A percentile compares a stretch with the other conserved stretches of the same genome.
Conservation (phyloP, 78 protist species). For the Dictyostelium intermedium region DNA sequence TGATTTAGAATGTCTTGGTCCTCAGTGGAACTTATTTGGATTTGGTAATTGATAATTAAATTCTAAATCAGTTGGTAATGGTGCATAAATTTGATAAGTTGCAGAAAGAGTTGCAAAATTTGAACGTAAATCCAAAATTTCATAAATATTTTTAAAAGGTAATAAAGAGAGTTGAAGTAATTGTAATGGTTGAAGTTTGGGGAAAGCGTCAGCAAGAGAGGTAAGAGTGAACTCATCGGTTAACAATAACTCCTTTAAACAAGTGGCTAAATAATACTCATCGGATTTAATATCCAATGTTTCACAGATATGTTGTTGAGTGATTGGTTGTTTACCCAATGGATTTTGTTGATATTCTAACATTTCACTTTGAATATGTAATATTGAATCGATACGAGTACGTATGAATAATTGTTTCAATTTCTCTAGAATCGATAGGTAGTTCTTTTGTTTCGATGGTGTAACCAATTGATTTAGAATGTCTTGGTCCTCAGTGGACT, state of each 20-base stretch:
- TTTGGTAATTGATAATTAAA: conserved; percentile 31
- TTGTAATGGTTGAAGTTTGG: conserved; percentile 50
- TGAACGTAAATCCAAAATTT: conserved; percentile 34
- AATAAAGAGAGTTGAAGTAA: conserved; percentile 33
- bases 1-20: not conserved
- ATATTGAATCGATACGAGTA: conserved; percentile 22
- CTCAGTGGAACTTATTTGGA: conserved; percentile 6
- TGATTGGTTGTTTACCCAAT: not conserved
- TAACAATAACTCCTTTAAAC: not conserved
- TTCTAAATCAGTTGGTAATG: conserved; percentile 20
- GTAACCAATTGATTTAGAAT: not conserved
- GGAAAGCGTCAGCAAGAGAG: conserved; percentile 34
- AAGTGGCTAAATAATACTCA: conserved; percentile 56
- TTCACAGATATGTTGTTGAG: conserved; percentile 48
- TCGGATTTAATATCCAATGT: conserved; percentile 39
- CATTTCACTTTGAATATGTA: conserved; percentile 47
- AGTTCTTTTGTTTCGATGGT: conserved; percentile 32
- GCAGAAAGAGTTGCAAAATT: conserved; percentile 12
- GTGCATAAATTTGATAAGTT: conserved; percentile 26
- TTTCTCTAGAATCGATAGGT: conserved; percentile 30
- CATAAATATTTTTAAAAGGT: conserved; percentile 46
- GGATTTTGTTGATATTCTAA: not conserved
- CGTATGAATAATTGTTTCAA: conserved; percentile 40
- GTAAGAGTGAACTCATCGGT: conserved; percentile 50
- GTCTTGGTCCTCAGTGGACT: not conserved